Conservation (phyloP, 305 asterid species). For the Ajuga reptans region DNA sequence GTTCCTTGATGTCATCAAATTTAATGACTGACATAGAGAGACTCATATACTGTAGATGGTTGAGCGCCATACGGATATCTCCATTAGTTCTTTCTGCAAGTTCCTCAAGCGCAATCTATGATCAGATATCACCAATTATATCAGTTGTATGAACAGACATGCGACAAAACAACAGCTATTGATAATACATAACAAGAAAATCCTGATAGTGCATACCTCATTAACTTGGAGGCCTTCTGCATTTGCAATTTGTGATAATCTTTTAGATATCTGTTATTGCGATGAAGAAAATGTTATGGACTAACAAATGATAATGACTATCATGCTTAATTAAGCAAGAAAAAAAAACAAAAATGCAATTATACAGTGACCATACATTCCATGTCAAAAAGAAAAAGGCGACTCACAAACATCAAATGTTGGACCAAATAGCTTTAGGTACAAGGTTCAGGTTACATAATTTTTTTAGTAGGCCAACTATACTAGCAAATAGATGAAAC, state of each 20-base stretch:
- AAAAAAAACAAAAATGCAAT: background rate
- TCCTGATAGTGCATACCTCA: constrained; percentile 41
- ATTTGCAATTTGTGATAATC: constrained; percentile 72
- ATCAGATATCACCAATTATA: constrained; percentile 18
- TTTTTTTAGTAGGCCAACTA: background rate
- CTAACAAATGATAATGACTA: constrained; percentile 1
- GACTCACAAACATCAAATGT: background rate
- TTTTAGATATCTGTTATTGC: constrained; percentile 72
- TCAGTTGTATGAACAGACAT: constrained; percentile 8
- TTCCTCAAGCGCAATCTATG: constrained; percentile 88
- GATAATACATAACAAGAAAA: background rate
- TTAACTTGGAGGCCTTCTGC: constrained; percentile 82
- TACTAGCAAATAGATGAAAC: background rate
- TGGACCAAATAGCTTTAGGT: background rate
- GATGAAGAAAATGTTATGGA: constrained; percentile 20
- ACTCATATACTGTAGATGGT: constrained; percentile 93
- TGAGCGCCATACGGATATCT: constrained; percentile 93
- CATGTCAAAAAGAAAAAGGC: background rate
- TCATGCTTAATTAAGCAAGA: constrained; percentile 18
- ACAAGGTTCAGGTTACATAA: background rate
- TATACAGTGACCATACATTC: background rate
- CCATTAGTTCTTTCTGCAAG: constrained; percentile 90
- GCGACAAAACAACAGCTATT: background rate
- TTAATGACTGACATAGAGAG: constrained; percentile 80
- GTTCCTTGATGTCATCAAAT: constrained; percentile 79